phyloP scores from a whole-genome alignment of 208 protist species.

The Jaenimonas drosophilae region DNA sequence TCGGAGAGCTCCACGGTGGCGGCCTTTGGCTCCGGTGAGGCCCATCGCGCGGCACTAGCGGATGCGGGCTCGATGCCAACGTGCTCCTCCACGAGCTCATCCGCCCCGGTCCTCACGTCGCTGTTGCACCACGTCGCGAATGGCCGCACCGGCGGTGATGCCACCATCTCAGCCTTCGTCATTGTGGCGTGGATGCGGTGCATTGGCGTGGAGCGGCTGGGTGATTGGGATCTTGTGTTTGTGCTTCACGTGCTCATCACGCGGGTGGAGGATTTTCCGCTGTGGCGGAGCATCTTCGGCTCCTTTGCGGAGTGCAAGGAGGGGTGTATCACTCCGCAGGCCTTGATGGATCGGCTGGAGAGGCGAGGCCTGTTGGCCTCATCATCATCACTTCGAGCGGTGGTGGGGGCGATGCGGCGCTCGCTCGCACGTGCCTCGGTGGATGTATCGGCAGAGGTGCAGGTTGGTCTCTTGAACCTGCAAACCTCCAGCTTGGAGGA shows the following conservation, averaged over 20 bases:
- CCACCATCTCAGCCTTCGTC: slow-evolving; percentile 22
- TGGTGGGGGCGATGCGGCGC: not conserved
- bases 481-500: slow-evolving; percentile 26
- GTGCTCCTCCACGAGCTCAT: not conserved
- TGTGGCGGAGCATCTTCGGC: slow-evolving; percentile 30
- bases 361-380: slow-evolving; percentile 18
- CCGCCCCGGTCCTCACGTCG: slow-evolving; percentile 52
- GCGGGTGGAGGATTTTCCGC: slow-evolving; percentile 54
- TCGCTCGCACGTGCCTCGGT: slow-evolving; percentile 13
- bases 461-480: slow-evolving; percentile 47
- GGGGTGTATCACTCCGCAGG: slow-evolving; percentile 33
- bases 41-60: slow-evolving; percentile 5
- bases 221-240: slow-evolving; percentile 69
- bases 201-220: slow-evolving; percentile 38
- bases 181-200: slow-evolving; percentile 73
- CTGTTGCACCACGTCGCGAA: slow-evolving; percentile 70
- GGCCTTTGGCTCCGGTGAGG: slow-evolving; percentile 15
- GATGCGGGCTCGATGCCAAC: slow-evolving; percentile 4
- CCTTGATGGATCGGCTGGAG: slow-evolving; percentile 24
- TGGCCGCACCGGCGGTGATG: slow-evolving; percentile 17
- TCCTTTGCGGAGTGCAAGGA: slow-evolving; percentile 22
- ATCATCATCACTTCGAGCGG: not conserved
- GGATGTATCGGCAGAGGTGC: slow-evolving; percentile 16
- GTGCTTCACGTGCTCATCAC: slow-evolving; percentile 28
- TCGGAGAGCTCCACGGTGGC: slow-evolving; percentile 31